Evolutionary conservation across 148 eudicot genomes (phyloP).

Genomic region (Oxyria digyna): DNA sequence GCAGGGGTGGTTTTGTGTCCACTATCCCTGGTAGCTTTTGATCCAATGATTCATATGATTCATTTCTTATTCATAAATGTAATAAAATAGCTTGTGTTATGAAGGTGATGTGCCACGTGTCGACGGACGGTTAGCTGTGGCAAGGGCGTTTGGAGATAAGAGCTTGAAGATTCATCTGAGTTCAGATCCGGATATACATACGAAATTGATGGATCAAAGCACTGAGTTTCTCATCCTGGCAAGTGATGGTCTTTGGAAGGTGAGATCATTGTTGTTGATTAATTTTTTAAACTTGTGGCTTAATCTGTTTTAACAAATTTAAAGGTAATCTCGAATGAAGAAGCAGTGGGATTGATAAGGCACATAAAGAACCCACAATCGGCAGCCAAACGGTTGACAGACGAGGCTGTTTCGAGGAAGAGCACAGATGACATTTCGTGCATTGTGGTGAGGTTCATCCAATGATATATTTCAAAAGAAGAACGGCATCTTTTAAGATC

Average conservation of each 20-base stretch:
- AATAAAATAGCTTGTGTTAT: background rate
- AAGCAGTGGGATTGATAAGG: conserved; percentile 29
- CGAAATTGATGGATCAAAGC: conserved; percentile 39
- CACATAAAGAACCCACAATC: conserved; percentile 26
- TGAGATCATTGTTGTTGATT: background rate
- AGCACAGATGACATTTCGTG: conserved; percentile 42
- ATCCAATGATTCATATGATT: too few relatives aligned
- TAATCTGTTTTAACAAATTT: background rate
- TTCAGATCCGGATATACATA: conserved; percentile 46
- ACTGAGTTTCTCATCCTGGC: conserved; percentile 47
- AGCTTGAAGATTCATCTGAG: conserved; percentile 58
- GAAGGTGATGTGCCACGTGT: conserved; percentile 68
- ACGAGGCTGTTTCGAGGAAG: conserved; percentile 28
- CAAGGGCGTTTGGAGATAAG: conserved; percentile 77
- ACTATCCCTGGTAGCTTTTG: conserved; percentile 59
- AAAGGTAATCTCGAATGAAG: conserved; percentile 34
- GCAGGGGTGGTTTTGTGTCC: conserved; percentile 84
- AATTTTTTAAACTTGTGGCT: background rate
- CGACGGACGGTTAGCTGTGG: conserved; percentile 69
- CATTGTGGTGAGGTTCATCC: conserved; percentile 27
- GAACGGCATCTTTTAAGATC: background rate
- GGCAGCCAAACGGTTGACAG: conserved; percentile 34
- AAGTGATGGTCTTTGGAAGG: conserved; percentile 82
- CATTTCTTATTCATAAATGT: background rate
- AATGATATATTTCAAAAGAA: background rate